These are phyloP conservation scores for Thelephora aurantiotincta DNA, from an alignment of 768 basidiomycete genomes.

Conservation along the genomic window DNA sequence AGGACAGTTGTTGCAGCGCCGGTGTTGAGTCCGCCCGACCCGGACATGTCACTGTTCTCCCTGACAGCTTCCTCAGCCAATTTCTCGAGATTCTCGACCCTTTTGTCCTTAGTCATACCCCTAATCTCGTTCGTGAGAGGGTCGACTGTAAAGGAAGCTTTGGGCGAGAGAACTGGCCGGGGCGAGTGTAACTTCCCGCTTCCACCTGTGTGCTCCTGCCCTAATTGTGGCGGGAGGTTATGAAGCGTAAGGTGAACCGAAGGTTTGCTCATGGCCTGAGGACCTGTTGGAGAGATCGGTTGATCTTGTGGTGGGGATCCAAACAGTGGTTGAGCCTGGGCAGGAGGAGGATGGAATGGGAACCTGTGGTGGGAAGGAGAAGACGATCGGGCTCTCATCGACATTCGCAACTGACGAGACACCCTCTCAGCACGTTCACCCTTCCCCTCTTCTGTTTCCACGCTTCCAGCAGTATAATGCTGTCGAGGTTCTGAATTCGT, in stretches of 20 bases:
- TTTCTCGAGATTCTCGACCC: slow-evolving; percentile 58
- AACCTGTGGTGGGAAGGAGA: slow-evolving; percentile 49
- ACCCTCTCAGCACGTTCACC: slow-evolving; percentile 46
- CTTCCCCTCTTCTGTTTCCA: slow-evolving; percentile 33
- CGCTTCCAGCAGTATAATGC: too few species aligned
- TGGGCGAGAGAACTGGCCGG: slow-evolving; percentile 55
- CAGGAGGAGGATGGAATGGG: slow-evolving; percentile 20
- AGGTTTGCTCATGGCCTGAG: neutral
- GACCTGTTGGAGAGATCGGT: neutral
- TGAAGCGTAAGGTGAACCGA: slow-evolving; percentile 2
- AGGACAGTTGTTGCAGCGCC: slow-evolving; percentile 1
- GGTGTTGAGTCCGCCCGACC: neutral
- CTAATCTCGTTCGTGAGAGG: slow-evolving; percentile 21
- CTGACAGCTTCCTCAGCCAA: slow-evolving; percentile 48
- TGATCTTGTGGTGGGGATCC: neutral
- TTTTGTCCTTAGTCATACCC: slow-evolving; percentile 30
- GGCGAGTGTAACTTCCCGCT: slow-evolving; percentile 29
- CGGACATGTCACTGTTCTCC: slow-evolving; percentile 15
- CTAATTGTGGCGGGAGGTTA: neutral
- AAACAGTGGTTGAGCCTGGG: slow-evolving; percentile 6
- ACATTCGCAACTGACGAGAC: slow-evolving; percentile 40
- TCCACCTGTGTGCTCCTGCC: neutral
- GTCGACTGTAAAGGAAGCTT: slow-evolving; percentile 34
- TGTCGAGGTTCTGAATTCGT: slow-evolving; percentile 16
- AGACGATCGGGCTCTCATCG: slow-evolving; percentile 43